Evolutionary conservation across 2,329 filamentous ascomycete species (phyloP).

Genomic region (Lachnellula hyalina): DNA sequence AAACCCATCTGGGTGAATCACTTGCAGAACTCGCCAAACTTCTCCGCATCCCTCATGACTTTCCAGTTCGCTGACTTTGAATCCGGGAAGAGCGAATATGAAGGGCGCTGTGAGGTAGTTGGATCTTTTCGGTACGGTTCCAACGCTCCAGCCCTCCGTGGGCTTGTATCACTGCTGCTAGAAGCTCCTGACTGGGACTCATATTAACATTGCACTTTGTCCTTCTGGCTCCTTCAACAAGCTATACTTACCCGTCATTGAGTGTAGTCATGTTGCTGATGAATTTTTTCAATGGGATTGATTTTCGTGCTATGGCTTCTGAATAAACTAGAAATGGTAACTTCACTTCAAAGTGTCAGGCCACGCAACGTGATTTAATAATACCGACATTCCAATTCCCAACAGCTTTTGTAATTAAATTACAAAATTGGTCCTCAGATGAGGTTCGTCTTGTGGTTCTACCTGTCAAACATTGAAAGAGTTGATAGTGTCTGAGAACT

Average conservation of each 20-base stretch:
- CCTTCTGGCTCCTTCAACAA: too few species aligned
- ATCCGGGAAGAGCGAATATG: background rate
- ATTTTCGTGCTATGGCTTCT: too few species aligned
- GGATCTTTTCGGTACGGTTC: background rate
- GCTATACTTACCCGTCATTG: background rate
- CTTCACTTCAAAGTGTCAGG: too few species aligned
- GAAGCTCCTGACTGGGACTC: background rate
- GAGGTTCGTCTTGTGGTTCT: too few species aligned
- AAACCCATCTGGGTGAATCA: background rate
- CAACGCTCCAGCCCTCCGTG: background rate
- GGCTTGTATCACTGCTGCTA: background rate
- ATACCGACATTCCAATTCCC: too few species aligned
- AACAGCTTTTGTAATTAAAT: too few species aligned
- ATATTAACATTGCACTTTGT: background rate
- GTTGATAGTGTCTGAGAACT: too few species aligned
- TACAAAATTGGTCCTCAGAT: too few species aligned
- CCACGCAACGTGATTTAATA: too few species aligned
- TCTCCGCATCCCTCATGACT: background rate
- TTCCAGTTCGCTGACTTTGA: background rate
- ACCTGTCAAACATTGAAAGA: too few species aligned
- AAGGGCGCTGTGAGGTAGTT: background rate
- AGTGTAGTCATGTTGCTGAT: background rate
- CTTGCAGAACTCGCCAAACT: background rate
- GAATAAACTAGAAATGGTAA: too few species aligned
- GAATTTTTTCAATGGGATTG: too few species aligned